Evolutionary conservation across 2,329 filamentous ascomycete genomes (phyloP).

Genomic region (Albifimbria verrucaria): DNA sequence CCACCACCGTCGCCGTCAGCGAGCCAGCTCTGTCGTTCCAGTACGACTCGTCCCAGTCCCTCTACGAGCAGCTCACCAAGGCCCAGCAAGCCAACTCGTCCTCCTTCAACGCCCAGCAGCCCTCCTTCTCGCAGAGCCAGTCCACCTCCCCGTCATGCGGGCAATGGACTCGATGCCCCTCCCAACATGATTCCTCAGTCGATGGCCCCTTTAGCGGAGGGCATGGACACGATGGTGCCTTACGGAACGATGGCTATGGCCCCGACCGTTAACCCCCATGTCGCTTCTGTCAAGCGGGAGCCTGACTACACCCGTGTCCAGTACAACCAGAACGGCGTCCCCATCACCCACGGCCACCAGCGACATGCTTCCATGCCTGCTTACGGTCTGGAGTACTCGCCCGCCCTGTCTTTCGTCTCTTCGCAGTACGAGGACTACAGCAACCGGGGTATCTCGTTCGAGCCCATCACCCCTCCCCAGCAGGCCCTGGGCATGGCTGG

Average conservation of each 20-base stretch:
- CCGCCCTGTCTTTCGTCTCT: conserved; percentile 96
- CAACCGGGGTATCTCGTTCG: conserved; percentile 91
- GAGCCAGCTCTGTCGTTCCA: conserved; percentile 97
- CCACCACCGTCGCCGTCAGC: conserved; percentile 92
- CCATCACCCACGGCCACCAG: conserved; percentile 78
- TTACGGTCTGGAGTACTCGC: conserved; percentile 93
- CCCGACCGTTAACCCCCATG: conserved; percentile 63
- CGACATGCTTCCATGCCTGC: conserved; percentile 98
- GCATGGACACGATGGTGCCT: conserved; percentile 70
- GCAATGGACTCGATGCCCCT: conserved; percentile 93
- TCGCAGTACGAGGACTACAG: conserved; percentile 98
- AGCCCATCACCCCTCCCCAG: conserved; percentile 94
- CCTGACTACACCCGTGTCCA: conserved; percentile 77
- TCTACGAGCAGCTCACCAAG: conserved; percentile 99
- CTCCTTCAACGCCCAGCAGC: conserved; percentile 80
- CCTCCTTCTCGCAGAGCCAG: conserved; percentile 71
- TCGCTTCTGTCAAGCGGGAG: conserved; percentile 77
- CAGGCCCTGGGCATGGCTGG: conserved; percentile 76
- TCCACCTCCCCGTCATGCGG: conserved; percentile 86
- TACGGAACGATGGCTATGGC: conserved; percentile 70
- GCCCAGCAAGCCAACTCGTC: conserved; percentile 98
- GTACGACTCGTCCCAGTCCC: conserved; percentile 97
- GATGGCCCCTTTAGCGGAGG: conserved; percentile 55
- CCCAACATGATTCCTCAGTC: conserved; percentile 71
- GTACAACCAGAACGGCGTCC: conserved; percentile 90